Percentiles rank a stretch among this genome's conserved stretches.
These are phyloP conservation scores for Fusarium mundagurra DNA, from an alignment of 2,329 filamentous ascomycete species.

Conservation along the genomic window DNA sequence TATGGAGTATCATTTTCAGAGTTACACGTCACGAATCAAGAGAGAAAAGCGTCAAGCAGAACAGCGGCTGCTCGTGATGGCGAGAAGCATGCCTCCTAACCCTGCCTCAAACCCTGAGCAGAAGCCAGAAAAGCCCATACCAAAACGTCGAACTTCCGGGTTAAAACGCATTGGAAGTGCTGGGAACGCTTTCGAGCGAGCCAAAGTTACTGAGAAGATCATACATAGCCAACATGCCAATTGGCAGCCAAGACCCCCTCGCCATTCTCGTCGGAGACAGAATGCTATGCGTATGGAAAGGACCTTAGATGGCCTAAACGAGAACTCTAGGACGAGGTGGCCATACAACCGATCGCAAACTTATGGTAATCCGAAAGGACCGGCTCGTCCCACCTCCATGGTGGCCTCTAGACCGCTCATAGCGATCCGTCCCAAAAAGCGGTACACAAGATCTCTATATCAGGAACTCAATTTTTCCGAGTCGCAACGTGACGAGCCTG, in stretches of 20 bases:
- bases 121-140: neutral
- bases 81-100: neutral
- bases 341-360: neutral
- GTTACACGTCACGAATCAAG: neutral
- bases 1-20: neutral
- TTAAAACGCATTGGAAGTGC: neutral
- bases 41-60: neutral
- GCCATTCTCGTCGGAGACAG: neutral
- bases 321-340: neutral
- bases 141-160: too few species aligned
- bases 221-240: neutral
- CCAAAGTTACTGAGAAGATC: neutral
- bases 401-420: too few species aligned
- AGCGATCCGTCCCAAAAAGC: neutral
- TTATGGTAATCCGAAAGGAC: neutral
- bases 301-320: neutral
- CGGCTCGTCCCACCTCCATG: neutral
- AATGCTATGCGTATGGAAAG: neutral
- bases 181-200: constrained; percentile 2
- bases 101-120: neutral
- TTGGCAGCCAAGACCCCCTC: neutral
- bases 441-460: neutral
- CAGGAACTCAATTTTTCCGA: neutral
- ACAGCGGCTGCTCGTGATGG: neutral
- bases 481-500: neutral